Conservation (phyloP, 1,139 yeast species). For the Meyerozyma sp. region DNA sequence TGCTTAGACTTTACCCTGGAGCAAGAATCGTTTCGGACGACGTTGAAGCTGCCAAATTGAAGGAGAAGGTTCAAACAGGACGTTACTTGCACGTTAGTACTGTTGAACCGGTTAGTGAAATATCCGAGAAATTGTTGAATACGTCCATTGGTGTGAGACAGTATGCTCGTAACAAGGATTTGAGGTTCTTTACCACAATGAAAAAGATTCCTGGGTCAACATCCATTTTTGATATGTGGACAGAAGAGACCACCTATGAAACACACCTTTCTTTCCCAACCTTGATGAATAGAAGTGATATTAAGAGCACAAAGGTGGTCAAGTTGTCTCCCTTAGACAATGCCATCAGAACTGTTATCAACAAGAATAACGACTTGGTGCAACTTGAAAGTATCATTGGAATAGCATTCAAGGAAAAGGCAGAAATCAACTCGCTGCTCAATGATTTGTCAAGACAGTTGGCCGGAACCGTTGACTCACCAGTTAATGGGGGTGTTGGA, state of each 20-base stretch:
- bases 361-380: conserved; percentile 67
- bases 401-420: conserved; percentile 50
- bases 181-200: conserved; percentile 64
- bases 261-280: conserved; percentile 81
- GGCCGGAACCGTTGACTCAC: conserved; percentile 87
- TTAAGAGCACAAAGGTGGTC: conserved; percentile 45
- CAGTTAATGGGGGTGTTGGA: conserved; percentile 89
- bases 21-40: conserved; percentile 69
- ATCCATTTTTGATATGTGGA: conserved; percentile 76
- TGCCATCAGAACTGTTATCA: conserved; percentile 63
- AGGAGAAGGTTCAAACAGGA: conserved; percentile 56
- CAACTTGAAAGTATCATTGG: conserved; percentile 63
- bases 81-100: conserved; percentile 68
- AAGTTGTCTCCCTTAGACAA: conserved; percentile 82
- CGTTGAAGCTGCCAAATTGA: conserved; percentile 50
- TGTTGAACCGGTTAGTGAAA: conserved; percentile 63
- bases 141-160: conserved; percentile 58
- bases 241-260: conserved; percentile 78
- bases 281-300: conserved; percentile 78
- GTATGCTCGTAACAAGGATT: conserved; percentile 66
- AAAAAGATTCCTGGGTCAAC: conserved; percentile 73
- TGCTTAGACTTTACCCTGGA: conserved; percentile 75
- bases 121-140: conserved; percentile 42
- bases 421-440: conserved; percentile 46
- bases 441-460: conserved; percentile 71